Conservation (phyloP, 306 rosid genomes). For the Glycine soja region DNA sequence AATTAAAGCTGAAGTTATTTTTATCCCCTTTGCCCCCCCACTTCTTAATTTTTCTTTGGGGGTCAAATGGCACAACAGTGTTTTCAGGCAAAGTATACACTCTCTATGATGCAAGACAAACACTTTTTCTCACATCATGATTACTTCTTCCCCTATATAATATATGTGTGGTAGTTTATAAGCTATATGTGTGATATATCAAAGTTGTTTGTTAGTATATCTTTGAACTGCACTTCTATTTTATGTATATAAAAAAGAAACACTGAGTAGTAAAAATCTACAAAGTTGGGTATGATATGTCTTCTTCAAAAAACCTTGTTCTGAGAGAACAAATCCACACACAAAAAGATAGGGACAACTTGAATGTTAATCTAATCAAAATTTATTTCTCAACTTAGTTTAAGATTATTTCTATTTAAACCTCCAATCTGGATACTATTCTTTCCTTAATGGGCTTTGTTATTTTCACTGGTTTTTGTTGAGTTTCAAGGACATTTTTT, state of each 20-base stretch:
- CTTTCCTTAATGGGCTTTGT: background rate
- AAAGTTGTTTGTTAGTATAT: background rate
- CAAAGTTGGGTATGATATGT: background rate
- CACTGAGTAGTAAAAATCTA: background rate
- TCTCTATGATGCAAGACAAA: background rate
- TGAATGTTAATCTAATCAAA: too few species aligned
- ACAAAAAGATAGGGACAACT: background rate
- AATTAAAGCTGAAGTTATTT: conserved; percentile 39
- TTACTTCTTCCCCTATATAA: background rate
- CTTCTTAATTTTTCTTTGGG: background rate
- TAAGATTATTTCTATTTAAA: background rate
- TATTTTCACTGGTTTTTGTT: too few species aligned
- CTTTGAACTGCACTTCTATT: background rate
- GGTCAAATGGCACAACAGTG: background rate
- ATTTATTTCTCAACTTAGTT: background rate
- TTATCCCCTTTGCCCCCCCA: background rate
- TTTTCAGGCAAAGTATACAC: conserved; percentile 23
- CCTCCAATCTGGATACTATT: background rate
- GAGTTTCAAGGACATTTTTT: too few species aligned
- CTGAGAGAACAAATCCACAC: background rate
- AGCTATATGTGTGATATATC: background rate
- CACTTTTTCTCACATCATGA: background rate
- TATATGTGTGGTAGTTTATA: background rate
- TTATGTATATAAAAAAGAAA: background rate
- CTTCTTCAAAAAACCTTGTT: background rate